Base-by-base conservation (phyloP, 495 filamentous ascomycete genomes). In the Pyrenula massariospora region DNA sequence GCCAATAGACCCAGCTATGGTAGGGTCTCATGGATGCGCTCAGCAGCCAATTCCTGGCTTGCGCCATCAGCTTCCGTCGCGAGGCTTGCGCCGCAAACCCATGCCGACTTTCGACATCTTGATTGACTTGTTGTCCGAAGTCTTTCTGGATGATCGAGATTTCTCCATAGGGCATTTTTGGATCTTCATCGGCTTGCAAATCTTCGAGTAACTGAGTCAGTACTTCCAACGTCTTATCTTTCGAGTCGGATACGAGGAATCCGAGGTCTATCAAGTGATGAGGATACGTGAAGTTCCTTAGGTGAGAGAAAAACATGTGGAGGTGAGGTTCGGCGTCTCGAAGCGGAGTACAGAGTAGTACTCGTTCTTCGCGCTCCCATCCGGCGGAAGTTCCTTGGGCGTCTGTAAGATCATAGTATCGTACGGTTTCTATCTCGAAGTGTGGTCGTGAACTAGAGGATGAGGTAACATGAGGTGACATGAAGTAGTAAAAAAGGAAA, bases 1-100 rank as follows among this genome's bases (percentile, higher is more conserved):
- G 81, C 94, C 94, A 99, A 64, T 99, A 99, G 23, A 99, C 94
- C 94, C 94, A 99, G 63, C 89, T 94, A 65, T 99, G 94, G 36
- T 91, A 92, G 2, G 94, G 94, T 52, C 93, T 81, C 47, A 99
- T 74, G 19, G 94, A 92, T 22, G 94, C 92, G 62, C 89, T 96
- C 57, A 99, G 71, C 52, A 99, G 70, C 94, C 94, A 99, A 73
- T 99, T 99, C 57, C 94, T 79, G 12, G 94, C 94, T 71, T 96
- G 90, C 2, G 94, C 94, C 94, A 99, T 99, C 62, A 91, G 77
- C 72, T 99, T 99, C 61, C 94, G 83, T 59, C 94, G 77, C 58
- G 83, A 86, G 10, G 94, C 94, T 70, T 99, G 94, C 3, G 94
- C 94, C 11, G 93, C 93, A 64, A 99, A 99, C 20, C 94, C 94